phyloP scores from a whole-genome alignment of 2,329 filamentous ascomycete genomes.

The Microcyclospora pomicola region DNA sequence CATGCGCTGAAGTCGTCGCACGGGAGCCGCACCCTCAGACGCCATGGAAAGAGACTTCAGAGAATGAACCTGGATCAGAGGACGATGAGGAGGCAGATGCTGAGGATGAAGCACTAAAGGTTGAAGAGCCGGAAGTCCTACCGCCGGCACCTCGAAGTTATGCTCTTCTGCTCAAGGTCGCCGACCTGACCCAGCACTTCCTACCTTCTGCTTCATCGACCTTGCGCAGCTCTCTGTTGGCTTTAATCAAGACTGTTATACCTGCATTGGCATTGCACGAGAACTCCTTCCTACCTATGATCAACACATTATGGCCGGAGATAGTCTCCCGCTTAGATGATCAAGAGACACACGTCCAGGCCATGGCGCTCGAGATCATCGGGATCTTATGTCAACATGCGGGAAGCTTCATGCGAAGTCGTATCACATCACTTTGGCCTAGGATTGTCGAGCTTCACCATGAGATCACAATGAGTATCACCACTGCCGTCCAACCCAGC shows the following conservation, averaged over 20 bases:
- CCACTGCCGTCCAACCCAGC: background rate
- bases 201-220: conserved; percentile 71
- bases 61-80: conserved; percentile 15
- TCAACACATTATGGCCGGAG: conserved; percentile 85
- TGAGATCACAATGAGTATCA: background rate
- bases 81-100: conserved; percentile 12
- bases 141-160: conserved; percentile 65
- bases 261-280: conserved; percentile 62
- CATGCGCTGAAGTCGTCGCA: conserved; percentile 4
- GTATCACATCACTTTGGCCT: conserved; percentile 62
- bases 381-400: conserved; percentile 54
- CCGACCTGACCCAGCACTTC: conserved; percentile 76
- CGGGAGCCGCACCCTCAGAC: conserved; percentile 10
- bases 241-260: conserved; percentile 59
- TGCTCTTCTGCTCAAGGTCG: conserved; percentile 65
- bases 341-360: conserved; percentile 51
- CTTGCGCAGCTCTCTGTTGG: conserved; percentile 64
- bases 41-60: conserved; percentile 14
- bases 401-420: conserved; percentile 64
- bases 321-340: conserved; percentile 56
- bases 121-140: conserved; percentile 23
- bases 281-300: conserved; percentile 70
- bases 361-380: conserved; percentile 57
- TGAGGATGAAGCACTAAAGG: conserved; percentile 13
- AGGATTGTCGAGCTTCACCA: conserved; percentile 14